A percentile compares a stretch with the other conserved stretches of the same genome.
phyloP scores from a whole-genome alignment of 2,329 filamentous ascomycete genomes.

The Penicillium decumbens region DNA sequence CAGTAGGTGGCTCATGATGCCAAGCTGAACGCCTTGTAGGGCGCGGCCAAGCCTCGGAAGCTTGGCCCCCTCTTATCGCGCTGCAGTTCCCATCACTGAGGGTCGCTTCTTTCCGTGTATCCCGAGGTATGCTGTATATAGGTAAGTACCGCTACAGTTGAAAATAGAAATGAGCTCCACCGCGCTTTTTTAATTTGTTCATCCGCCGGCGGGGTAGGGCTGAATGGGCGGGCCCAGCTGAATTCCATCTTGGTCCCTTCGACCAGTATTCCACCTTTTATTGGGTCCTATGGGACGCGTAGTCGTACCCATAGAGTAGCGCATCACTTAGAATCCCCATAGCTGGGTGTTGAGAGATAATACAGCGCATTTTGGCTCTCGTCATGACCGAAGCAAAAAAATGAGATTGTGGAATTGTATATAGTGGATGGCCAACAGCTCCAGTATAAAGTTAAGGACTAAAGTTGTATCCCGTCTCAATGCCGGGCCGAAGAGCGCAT shows the following conservation, averaged over 20 bases:
- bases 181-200: slow-evolving; percentile 8
- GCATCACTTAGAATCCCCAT: slow-evolving; percentile 1
- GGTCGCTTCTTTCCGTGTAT: slow-evolving; percentile 4
- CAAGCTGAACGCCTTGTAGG: slow-evolving; percentile 18
- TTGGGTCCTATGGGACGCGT: slow-evolving; percentile 16
- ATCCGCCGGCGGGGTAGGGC: slow-evolving; percentile 16
- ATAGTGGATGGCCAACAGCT: background rate
- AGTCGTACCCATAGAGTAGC: slow-evolving; percentile 2
- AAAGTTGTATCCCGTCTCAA: background rate
- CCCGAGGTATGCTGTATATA: slow-evolving; percentile 1
- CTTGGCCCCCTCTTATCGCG: slow-evolving; percentile 18
- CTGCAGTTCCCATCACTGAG: background rate
- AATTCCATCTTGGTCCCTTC: slow-evolving; percentile 7
- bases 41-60: slow-evolving; percentile 27
- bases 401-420: background rate
- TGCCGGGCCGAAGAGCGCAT: background rate
- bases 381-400: background rate
- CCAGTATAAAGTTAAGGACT: background rate
- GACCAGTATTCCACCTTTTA: slow-evolving; percentile 11
- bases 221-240: slow-evolving; percentile 12
- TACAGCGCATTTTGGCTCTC: background rate
- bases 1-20: slow-evolving; percentile 7
- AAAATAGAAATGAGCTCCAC: background rate
- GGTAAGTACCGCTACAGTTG: background rate
- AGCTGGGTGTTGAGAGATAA: background rate